Conservation (phyloP, 2,329 filamentous ascomycete species). For the Pseudogymnoascus sp. region DNA sequence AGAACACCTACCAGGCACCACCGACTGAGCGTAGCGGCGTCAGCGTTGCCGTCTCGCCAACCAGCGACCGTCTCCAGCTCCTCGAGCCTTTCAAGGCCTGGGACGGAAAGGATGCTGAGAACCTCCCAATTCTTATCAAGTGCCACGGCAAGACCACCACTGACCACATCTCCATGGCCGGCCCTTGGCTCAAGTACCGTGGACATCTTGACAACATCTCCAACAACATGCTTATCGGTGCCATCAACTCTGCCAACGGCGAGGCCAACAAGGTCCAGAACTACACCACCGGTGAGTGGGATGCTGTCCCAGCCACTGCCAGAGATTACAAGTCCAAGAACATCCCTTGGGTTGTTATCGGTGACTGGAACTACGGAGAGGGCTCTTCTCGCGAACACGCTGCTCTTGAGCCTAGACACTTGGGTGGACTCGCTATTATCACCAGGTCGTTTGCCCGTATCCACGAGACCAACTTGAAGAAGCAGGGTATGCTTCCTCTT, state of each 20-base stretch:
- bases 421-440: slow-evolving; percentile 95
- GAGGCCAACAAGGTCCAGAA: slow-evolving; percentile 98
- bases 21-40: slow-evolving; percentile 69
- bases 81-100: slow-evolving; percentile 78
- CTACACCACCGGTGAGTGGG: slow-evolving; percentile 73
- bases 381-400: slow-evolving; percentile 97
- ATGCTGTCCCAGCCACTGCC: slow-evolving; percentile 84
- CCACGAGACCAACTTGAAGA: slow-evolving; percentile 99
- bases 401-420: slow-evolving; percentile 92
- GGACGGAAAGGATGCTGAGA: slow-evolving; percentile 82
- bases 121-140: slow-evolving; percentile 94
- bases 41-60: slow-evolving; percentile 74
- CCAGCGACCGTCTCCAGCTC: slow-evolving; percentile 89
- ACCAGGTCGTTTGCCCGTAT: slow-evolving; percentile 95
- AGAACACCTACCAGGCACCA: slow-evolving; percentile 93
- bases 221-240: slow-evolving; percentile 99
- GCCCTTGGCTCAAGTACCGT: slow-evolving; percentile 97
- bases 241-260: slow-evolving; percentile 89
- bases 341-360: slow-evolving; percentile 92
- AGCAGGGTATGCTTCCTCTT: slow-evolving; percentile 99
- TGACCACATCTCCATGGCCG: slow-evolving; percentile 95
- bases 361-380: slow-evolving; percentile 99
- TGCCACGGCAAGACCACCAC: slow-evolving; percentile 92
- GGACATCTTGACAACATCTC: slow-evolving; percentile 99
- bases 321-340: slow-evolving; percentile 98